Evolutionary conservation across 768 basidiomycete genomes (phyloP), one percentile per base, ranked within the genome.

Genomic region (Strobilomyces dryophilus): DNA sequence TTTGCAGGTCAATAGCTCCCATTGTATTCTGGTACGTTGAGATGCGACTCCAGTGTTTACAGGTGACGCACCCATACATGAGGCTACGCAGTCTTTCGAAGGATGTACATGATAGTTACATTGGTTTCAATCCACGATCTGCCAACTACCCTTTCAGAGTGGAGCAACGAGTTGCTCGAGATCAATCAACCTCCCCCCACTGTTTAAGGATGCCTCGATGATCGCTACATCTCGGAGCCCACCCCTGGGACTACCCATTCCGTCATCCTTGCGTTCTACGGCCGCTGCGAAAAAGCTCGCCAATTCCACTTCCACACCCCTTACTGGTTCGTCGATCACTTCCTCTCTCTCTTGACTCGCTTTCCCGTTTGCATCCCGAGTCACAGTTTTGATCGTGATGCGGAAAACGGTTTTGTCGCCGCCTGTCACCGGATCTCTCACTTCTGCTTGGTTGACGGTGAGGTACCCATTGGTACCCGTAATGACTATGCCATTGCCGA

Each of bases 191-290:
- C 73, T 61, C 7, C 89, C 89, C 18, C 78, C 70, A 59, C 85
- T 86, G 35, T 79, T 84, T 73, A 93, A 71, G 27, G 80, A 81
- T 26, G 87, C 90, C 71, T 95, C 77, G 54, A 95, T 85, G 61
- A 92, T 74, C 26, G 86, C 88, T 27, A 94, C 82, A 65, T 94
- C 92, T 56, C 72, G 72, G 56, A 95, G 68, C 29, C 89, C 82
- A 17, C 73, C 80, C 34, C 74, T 66, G 26, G 87, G 85, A 56
- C 80, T 77, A 14, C 87, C 89, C 18, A 84, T 8, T 8, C 68
- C 79, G 56, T 82, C 80, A 29, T 79, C 74, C 48, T 74, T 74
- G 8, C 81, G 80, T 32, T 65, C 65, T 5, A 62, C 35, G n/a
- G 80, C 66, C n/a, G 74, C 79, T 9, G 71, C 71, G 53, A 85